Conservation (phyloP, 768 basidiomycete species). For the Kwoniella sp. region DNA sequence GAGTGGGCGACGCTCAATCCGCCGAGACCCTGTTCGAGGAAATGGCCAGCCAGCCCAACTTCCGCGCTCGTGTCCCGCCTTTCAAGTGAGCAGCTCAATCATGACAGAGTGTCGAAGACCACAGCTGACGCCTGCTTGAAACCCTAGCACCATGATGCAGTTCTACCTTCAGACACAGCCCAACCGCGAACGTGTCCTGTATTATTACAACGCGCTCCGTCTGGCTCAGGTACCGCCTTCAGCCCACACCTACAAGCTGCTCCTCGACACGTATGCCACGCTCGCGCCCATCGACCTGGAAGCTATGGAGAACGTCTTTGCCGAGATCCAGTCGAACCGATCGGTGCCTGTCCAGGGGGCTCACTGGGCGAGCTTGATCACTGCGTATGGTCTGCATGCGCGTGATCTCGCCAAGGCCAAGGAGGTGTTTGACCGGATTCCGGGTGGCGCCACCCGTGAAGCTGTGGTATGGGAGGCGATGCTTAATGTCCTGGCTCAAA, state of each 20-base stretch:
- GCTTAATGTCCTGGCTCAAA: conserved; percentile 76
- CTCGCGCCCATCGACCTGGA: conserved; percentile 74
- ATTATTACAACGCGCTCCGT: conserved; percentile 67
- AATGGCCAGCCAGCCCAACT: conserved; percentile 69
- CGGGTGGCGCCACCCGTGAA: conserved; percentile 58
- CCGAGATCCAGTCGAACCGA: conserved; percentile 56
- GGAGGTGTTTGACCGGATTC: conserved; percentile 69
- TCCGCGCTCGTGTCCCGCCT: conserved; percentile 84
- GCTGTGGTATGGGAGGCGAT: conserved; percentile 85
- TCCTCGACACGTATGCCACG: conserved; percentile 81
- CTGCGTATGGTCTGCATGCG: conserved; percentile 74
- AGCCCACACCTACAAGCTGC: conserved; percentile 91
- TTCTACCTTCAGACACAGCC: conserved; percentile 87
- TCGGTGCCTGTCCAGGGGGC: conserved; percentile 58
- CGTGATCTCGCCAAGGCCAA: conserved; percentile 75
- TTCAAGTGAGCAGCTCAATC: conserved; percentile 61
- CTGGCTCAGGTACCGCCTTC: conserved; percentile 65
- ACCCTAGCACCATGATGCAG: conserved; percentile 76
- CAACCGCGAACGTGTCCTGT: conserved; percentile 68
- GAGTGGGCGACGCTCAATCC: conserved; percentile 78
- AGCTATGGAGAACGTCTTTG: conserved; percentile 69
- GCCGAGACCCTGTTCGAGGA: conserved; percentile 81
- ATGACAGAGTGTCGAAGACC: neutral
- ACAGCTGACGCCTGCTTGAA: conserved; percentile 1
- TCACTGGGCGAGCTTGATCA: conserved; percentile 81